Evolutionary conservation across 768 basidiomycete genomes (phyloP).

Genomic region (Lentinula detonsa): DNA sequence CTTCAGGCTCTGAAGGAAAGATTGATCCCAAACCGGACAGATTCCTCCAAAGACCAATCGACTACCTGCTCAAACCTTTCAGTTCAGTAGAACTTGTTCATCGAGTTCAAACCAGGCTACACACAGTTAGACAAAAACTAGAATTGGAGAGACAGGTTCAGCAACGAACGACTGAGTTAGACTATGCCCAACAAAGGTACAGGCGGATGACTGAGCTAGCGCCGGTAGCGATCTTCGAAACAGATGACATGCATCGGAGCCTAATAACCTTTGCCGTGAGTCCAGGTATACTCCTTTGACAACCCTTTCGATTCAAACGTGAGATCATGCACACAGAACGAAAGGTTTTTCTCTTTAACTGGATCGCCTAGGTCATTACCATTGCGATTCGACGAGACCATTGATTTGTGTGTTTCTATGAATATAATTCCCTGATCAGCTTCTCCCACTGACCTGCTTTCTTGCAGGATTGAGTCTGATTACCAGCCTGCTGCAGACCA

Average conservation of each 20-base stretch:
- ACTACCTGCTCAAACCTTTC: slow-evolving; percentile 1
- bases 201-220: slow-evolving; percentile 3
- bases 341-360: not conserved
- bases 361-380: not conserved
- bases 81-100: not conserved
- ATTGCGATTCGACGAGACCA: not conserved
- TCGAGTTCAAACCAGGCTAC: not conserved
- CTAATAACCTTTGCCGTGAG: slow-evolving; percentile 4
- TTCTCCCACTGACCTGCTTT: too few relatives aligned
- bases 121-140: not conserved
- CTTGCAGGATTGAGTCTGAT: not conserved
- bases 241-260: not conserved
- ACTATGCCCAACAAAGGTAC: not conserved
- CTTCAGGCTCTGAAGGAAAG: not conserved
- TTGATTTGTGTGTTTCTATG: not conserved
- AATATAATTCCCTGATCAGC: not conserved
- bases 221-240: slow-evolving; percentile 4
- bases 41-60: not conserved
- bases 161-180: not conserved
- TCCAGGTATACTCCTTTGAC: not conserved
- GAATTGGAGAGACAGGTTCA: slow-evolving; percentile 1
- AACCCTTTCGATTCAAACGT: not conserved
- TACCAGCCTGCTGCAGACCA: not conserved
- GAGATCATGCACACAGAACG: not conserved
- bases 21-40: not conserved